phyloP scores from a whole-genome alignment of 2,329 filamentous ascomycete species.

The Teratosphaeria epicoccoides region DNA sequence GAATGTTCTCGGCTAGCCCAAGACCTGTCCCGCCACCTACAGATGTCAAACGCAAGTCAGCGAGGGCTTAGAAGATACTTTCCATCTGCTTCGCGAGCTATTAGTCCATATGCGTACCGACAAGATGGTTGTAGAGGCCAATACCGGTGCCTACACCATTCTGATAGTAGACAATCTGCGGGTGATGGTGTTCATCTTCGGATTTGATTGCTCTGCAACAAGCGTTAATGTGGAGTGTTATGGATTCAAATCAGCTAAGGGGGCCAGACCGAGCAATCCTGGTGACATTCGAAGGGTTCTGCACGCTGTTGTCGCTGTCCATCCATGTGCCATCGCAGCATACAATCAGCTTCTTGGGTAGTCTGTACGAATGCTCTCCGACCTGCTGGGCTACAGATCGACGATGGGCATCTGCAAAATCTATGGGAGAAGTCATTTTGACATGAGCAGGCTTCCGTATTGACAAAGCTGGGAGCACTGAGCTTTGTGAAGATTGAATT shows the following conservation, averaged over 20 bases:
- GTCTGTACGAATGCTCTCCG: not conserved
- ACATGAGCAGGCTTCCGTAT: not conserved
- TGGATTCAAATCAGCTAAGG: not conserved
- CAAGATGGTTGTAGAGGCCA: conserved; percentile 22
- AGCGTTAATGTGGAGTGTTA: not conserved
- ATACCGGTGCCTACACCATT: conserved; percentile 27
- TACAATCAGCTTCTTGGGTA: conserved; percentile 17
- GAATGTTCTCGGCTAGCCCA: conserved; percentile 38
- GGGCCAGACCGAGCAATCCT: conserved; percentile 15
- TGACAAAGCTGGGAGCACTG: not conserved
- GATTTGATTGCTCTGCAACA: conserved; percentile 20
- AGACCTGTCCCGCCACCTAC: conserved; percentile 23
- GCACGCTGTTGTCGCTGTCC: conserved; percentile 25
- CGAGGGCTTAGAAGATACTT: not conserved
- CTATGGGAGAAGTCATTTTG: not conserved
- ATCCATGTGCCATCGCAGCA: conserved; percentile 26
- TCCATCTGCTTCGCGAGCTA: not conserved
- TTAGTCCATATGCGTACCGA: conserved; percentile 1
- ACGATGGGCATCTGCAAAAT: not conserved
- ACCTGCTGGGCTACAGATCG: not conserved
- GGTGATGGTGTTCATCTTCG: conserved; percentile 25
- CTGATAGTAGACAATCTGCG: conserved; percentile 31
- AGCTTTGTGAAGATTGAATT: not conserved
- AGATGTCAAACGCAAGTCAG: not conserved
- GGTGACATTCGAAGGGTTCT: conserved; percentile 28